A percentile compares a stretch with the other conserved stretches of the same genome.
Conservation (phyloP, 2,329 filamentous ascomycete genomes). For the Aspergillus hortae region DNA sequence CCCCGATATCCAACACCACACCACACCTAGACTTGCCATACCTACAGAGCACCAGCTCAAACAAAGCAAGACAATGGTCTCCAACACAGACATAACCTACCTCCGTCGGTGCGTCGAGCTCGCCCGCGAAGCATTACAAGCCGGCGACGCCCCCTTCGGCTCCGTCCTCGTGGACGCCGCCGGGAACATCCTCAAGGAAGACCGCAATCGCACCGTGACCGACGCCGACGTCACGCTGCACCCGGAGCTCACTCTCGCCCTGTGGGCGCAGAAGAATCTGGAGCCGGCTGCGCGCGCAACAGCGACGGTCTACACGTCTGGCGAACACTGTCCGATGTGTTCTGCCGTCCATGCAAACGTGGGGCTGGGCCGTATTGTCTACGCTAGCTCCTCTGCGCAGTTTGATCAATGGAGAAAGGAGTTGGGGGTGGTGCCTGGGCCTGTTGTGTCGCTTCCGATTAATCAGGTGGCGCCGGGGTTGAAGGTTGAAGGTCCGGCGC, state of each 20-base stretch:
- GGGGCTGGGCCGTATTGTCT: conserved; percentile 14
- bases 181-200: conserved; percentile 10
- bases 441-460: conserved; percentile 15
- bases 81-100: conserved; percentile 7
- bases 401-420: conserved; percentile 9
- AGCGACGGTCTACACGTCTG: conserved; percentile 14
- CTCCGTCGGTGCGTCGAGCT: conserved; percentile 10
- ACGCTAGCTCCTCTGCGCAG: conserved; percentile 13
- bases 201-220: conserved; percentile 13
- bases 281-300: conserved; percentile 4
- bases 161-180: conserved; percentile 10
- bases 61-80: not conserved
- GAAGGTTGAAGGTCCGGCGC: conserved; percentile 9
- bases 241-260: conserved; percentile 12
- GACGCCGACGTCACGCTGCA: conserved; percentile 10
- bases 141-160: conserved; percentile 13
- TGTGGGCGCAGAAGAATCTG: conserved; percentile 14
- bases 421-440: conserved; percentile 9
- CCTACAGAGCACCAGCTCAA: too few relatives aligned
- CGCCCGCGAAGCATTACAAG: conserved; percentile 10
- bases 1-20: too few relatives aligned
- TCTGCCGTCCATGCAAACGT: conserved; percentile 11
- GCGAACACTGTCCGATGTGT: conserved; percentile 17
- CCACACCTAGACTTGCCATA: too few relatives aligned
- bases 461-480: conserved; percentile 9